Evolutionary conservation across 2,329 filamentous ascomycete genomes (phyloP).

Genomic region (Ceratocystis huliohia): DNA sequence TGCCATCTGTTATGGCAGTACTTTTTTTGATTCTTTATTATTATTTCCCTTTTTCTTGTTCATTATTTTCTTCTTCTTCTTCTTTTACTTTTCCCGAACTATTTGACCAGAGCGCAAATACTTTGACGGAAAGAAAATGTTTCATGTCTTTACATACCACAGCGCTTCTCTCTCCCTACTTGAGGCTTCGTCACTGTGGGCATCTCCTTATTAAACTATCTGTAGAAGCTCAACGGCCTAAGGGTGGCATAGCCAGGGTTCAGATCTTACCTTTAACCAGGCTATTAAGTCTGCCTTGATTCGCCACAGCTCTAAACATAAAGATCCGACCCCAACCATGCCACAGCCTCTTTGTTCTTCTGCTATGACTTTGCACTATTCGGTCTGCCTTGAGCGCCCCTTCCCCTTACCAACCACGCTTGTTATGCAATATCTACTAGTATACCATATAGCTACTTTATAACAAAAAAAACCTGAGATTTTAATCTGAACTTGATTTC

Average conservation of each 20-base stretch:
- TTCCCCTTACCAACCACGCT: background rate
- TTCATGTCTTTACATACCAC: conserved; percentile 4
- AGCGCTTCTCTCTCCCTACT: background rate
- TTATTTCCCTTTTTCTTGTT: conserved; percentile 7
- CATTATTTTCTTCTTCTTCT: background rate
- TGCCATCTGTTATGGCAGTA: background rate
- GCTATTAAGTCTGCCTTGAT: background rate
- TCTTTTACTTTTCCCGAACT: background rate
- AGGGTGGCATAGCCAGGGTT: background rate
- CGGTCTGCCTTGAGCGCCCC: background rate
- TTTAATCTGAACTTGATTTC: background rate
- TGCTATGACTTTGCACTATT: background rate
- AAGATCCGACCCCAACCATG: background rate
- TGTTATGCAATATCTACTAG: background rate
- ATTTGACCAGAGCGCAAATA: background rate
- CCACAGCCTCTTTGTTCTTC: conserved; percentile 4
- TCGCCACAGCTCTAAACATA: background rate
- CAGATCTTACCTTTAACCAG: background rate
- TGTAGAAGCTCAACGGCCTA: background rate
- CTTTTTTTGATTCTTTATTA: background rate
- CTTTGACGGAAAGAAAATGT: background rate
- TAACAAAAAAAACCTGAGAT: background rate
- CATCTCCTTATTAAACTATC: background rate
- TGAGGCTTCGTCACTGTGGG: background rate
- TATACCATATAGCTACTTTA: background rate